phyloP scores from a whole-genome alignment of 495 filamentous ascomycete species.

The Aspergillus baeticus region DNA sequence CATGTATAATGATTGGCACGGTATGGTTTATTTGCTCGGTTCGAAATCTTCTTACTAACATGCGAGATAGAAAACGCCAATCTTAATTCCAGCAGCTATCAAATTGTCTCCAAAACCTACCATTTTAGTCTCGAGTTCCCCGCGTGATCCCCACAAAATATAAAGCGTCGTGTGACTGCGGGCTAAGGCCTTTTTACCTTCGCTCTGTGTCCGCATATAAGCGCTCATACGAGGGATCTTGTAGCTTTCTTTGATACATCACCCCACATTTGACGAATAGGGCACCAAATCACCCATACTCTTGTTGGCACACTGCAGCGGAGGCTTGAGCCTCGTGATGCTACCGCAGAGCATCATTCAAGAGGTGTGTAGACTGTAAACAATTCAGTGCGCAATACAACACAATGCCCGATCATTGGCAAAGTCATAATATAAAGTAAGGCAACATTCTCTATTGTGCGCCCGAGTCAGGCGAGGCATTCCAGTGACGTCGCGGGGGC shows the following conservation, averaged over 20 bases:
- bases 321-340: constrained; percentile 1
- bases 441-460: neutral
- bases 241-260: neutral
- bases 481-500: neutral
- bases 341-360: neutral
- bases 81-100: constrained; percentile 6
- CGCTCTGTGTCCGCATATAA: neutral
- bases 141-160: constrained; percentile 11
- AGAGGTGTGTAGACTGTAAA: neutral
- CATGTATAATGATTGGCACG: constrained; percentile 28
- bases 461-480: constrained; percentile 2
- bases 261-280: neutral
- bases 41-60: constrained; percentile 8
- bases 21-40: constrained; percentile 20
- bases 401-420: neutral
- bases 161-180: constrained; percentile 12
- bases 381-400: neutral
- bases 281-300: constrained; percentile 4
- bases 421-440: neutral
- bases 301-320: neutral
- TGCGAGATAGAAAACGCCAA: neutral
- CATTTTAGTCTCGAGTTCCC: constrained; percentile 1
- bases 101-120: constrained; percentile 5
- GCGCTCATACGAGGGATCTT: neutral
- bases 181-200: constrained; percentile 1